Base-by-base conservation (phyloP, 2,329 filamentous ascomycete species). In the Exophiala spinifera region DNA sequence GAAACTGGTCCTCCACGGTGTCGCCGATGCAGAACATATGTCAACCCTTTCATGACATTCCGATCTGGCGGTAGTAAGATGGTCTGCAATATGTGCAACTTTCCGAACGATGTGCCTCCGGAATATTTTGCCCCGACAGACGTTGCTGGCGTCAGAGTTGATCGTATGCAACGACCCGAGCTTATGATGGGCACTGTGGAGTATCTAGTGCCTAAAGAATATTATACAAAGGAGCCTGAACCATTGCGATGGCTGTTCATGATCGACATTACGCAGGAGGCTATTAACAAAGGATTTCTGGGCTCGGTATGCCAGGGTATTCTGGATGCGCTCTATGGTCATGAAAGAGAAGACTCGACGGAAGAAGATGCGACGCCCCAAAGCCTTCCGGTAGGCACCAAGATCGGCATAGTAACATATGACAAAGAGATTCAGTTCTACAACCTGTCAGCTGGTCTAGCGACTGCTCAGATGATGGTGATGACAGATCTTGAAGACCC, bases 31-130 rank as follows among this genome's bases (percentile, higher is more conserved):
- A 83, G 94, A 68, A 88, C 92, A 13, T 99, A 99, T 73, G 95
- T 99, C 74, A 99, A 99, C 68, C 94, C 94, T 1, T 99, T 99
- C 70, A 97, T 99, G 94, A 88, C 91, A 68, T 99, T 99, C 79
- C 83, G 88, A 55, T 87, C 88, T 14, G 92, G 92, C 34, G 94
- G 94, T 53, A 96, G 92, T 74, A 96, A 95, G 70, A 95, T 96
- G 69, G 90, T 96, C 49, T 99, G 94, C 76, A 99, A 99, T 68
- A 89, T 99, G 74, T 99, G 94, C 75, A 94, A 88, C 19, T 95
- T 97, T 70, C 91, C 94, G 46, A 99, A 97, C 69, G 94, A 99
- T 67, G 95, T 95, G 0, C 78, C 90, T 0, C 74, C 88, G 1
- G 92, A 96, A 68, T 99, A 99, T 72, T 99, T 95, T 70, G 88